phyloP scores from a whole-genome alignment of 2,329 filamentous ascomycete species.

The Aspergillus vadensis region DNA sequence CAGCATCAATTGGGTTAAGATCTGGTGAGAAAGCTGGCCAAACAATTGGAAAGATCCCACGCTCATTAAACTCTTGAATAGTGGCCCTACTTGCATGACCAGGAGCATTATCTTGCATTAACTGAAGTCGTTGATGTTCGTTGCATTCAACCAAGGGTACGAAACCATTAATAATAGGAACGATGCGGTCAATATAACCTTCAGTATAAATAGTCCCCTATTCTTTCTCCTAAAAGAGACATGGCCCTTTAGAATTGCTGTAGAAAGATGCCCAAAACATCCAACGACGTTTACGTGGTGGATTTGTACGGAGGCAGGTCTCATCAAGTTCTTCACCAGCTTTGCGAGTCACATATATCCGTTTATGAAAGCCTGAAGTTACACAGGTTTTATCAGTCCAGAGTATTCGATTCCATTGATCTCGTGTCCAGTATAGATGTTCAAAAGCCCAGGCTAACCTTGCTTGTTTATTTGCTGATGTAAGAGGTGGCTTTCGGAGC shows the following conservation, averaged over 20 bases:
- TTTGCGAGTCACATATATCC: conserved; percentile 14
- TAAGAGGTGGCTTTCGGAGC: neutral
- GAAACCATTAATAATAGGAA: no score
- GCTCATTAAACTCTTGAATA: no score
- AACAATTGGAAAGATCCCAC: no score
- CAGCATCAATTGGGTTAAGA: no score
- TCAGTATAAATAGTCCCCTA: no score
- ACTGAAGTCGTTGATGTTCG: no score
- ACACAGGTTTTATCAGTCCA: conserved; percentile 16
- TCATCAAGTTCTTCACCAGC: conserved; percentile 16
- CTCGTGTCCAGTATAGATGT: conserved; percentile 7
- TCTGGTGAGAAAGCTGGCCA: no score
- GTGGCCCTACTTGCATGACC: no score
- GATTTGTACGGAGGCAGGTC: conserved; percentile 6
- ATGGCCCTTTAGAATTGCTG: neutral
- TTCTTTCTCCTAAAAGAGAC: neutral
- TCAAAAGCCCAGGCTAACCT: conserved; percentile 10
- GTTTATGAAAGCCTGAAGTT: conserved; percentile 15
- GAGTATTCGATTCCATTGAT: conserved; percentile 14
- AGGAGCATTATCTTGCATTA: no score
- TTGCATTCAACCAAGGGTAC: no score
- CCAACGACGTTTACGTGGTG: conserved; percentile 6
- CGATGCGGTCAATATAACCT: no score
- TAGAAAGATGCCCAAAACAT: conserved; percentile 2
- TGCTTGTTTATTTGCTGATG: neutral